Base-by-base conservation (phyloP, 2,329 filamentous ascomycete genomes). In the Cercospora sojina region DNA sequence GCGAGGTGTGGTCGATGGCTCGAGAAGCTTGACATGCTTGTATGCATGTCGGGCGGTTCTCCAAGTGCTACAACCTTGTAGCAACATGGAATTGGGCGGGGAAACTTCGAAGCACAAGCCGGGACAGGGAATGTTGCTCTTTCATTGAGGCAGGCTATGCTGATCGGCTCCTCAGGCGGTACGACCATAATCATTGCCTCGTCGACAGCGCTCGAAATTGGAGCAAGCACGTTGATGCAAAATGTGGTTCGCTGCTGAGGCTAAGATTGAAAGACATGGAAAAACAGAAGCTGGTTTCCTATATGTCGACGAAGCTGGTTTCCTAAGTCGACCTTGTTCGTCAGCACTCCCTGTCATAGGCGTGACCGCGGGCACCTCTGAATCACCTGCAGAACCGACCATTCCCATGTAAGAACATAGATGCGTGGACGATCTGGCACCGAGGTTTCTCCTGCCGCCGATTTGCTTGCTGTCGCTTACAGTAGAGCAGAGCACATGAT, bases 1-100 rank as follows among this genome's bases (percentile, higher is more conserved):
- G 27, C 18, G 53, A 18, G 53, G 53, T 57, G 29, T 23, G 53
- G 53, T 57, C 27, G 53, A 57, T 35, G 31, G 16, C 35, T 31
- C 53, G 25, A 57, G 53, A 57, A 57, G 53, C 53, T 57, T 57
- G 27, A 57, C 29, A 57, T 57, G 53, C 53, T 57, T 57, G 31
- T 35, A 35, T 35, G 53, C 53, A 57, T 12, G 16, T 35, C 23
- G 31, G 47, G 53, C 18, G 12, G 16, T 20, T 18, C n/a, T 57
- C 8, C 31, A 35, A 35, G 27, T 57, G 29, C 53, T 35, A 35
- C 8, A 57, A n/a, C 53, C 53, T 35, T 57, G 53, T 57, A 9
- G 5, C 23, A 23, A 29, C 27, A 35, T 57, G 53, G 53, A 35
- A 31, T 18, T 23, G 53, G 31, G 53, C 53, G 53, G 53, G 53